Evolutionary conservation across 805 yeast species (phyloP), one percentile per base, ranked within the genome.

Genomic region (Lipomyces spencermartinsiae): DNA sequence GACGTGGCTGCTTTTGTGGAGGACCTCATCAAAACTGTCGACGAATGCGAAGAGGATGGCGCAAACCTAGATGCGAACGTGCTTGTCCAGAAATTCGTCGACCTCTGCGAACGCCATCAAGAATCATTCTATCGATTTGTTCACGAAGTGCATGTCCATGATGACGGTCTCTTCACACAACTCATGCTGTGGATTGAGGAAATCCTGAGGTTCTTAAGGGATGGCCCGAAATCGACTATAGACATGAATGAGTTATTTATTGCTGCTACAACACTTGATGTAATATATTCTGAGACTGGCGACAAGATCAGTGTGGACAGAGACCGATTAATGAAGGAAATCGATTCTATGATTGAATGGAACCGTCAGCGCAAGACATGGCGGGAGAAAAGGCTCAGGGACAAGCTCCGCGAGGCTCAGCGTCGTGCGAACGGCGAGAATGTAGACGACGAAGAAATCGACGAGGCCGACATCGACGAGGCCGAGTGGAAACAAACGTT

Each of bases 71-170:
- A 86, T 67, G 81, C 90, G 1, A 82, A 85, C 57, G 89, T 90
- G 70, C 84, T 91, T 68, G 93, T 92, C 43, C 85, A 87, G 70
- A 83, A 85, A 56, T 85, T 94, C 53, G 85, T 90, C 76, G 81
- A 81, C 10, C 79, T 94, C 22, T 84, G 92, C 55, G 87, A 87
- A 56, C 85, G 86, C 35, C 97, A 93, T 77, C 91, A 91, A 71
- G 87, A 86, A 65, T 83, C 88, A 12, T 83, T 91, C 59, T 91
- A 91, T 81, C 81, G 81, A 63, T 95, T 94, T 75, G 83, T 94
- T 66, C 94, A 92, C 75, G 88, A 90, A 63, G 85, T 93, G n/a
- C 93, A 93, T 77, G 69, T 83, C n/a, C 87, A 90, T 71, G 98
- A 94, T 75, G 82, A 86, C 49, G 85, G 87, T 4, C 79, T 94